Conservation (phyloP, 2,329 filamentous ascomycete genomes). For the Fusarium sp. region DNA sequence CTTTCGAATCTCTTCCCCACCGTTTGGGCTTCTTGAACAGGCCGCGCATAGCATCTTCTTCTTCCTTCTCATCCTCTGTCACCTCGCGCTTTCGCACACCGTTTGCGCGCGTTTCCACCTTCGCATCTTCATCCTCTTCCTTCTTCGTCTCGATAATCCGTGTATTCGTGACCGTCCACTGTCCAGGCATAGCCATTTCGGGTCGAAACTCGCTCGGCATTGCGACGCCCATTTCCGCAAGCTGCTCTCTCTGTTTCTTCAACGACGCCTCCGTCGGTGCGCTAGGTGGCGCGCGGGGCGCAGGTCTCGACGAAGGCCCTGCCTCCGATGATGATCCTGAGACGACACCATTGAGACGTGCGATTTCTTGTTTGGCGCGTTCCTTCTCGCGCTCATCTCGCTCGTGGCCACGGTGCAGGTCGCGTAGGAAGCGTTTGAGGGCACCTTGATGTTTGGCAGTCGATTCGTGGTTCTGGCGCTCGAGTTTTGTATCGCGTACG, state of each 20-base stretch:
- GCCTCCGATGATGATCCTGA: slow-evolving; percentile 57
- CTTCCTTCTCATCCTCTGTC: slow-evolving; percentile 71
- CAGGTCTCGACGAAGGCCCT: slow-evolving; percentile 39
- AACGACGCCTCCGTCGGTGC: slow-evolving; percentile 69
- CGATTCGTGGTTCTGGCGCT: slow-evolving; percentile 88
- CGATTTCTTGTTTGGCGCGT: slow-evolving; percentile 84
- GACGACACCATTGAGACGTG: slow-evolving; percentile 84
- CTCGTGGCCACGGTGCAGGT: slow-evolving; percentile 88
- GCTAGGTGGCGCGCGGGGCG: slow-evolving; percentile 18
- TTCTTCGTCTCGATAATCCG: slow-evolving; percentile 64
- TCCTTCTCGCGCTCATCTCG: slow-evolving; percentile 84
- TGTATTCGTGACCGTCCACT: slow-evolving; percentile 83
- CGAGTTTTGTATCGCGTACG: slow-evolving; percentile 92
- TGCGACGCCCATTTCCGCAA: slow-evolving; percentile 87
- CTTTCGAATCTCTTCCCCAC: slow-evolving; percentile 68
- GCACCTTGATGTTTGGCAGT: slow-evolving; percentile 86
- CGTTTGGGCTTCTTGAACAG: slow-evolving; percentile 70
- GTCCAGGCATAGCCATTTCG: slow-evolving; percentile 88
- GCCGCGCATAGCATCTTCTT: slow-evolving; percentile 68
- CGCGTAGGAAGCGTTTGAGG: slow-evolving; percentile 89
- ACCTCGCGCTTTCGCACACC: slow-evolving; percentile 73
- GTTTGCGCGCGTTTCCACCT: slow-evolving; percentile 62
- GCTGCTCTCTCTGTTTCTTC: slow-evolving; percentile 86
- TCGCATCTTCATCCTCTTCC: slow-evolving; percentile 58
- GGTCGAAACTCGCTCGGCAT: slow-evolving; percentile 82